These are phyloP conservation scores for Limonomyces culmigenus DNA, from an alignment of 1,284 basidiomycete species.

Conservation along the genomic window DNA sequence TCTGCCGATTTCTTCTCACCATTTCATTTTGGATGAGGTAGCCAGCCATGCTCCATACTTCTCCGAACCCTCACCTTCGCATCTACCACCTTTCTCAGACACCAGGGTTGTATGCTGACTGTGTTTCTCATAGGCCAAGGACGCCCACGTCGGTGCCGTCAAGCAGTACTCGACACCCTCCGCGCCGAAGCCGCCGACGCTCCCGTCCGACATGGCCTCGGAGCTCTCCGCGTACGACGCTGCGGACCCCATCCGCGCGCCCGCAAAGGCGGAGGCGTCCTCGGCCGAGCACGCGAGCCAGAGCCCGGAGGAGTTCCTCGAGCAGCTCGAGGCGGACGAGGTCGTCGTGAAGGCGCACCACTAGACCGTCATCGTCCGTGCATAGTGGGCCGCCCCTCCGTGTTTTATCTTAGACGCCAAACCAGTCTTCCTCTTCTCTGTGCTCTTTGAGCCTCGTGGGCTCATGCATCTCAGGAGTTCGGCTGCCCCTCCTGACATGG, in stretches of 20 bases:
- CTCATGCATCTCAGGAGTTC: too few relatives aligned
- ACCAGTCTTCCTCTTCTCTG: too few relatives aligned
- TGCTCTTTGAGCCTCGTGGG: too few relatives aligned
- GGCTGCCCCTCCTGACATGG: too few relatives aligned
- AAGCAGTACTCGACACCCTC: conserved; percentile 58
- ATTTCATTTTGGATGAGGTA: conserved; percentile 5
- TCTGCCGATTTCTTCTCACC: too few relatives aligned
- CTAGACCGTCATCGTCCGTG: too few relatives aligned
- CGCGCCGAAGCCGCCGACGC: conserved; percentile 46
- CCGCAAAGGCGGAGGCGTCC: conserved; percentile 12
- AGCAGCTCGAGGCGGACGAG: conserved; percentile 39
- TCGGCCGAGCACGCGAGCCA: conserved; percentile 17
- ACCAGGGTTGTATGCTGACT: conserved; percentile 4
- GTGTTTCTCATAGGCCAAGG: conserved; percentile 38
- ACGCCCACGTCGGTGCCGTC: conserved; percentile 71
- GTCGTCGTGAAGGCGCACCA: too few relatives aligned
- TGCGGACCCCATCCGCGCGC: conserved; percentile 42
- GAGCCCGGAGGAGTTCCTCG: conserved; percentile 41
- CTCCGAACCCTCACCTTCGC: not conserved
- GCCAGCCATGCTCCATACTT: not conserved
- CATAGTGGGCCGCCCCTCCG: too few relatives aligned
- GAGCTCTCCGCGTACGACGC: conserved; percentile 72
- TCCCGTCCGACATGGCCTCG: conserved; percentile 67
- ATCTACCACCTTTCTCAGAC: not conserved
- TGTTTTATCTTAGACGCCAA: too few relatives aligned